phyloP scores from a whole-genome alignment of 2,329 filamentous ascomycete genomes.

The Paramyrothecium roridum region DNA sequence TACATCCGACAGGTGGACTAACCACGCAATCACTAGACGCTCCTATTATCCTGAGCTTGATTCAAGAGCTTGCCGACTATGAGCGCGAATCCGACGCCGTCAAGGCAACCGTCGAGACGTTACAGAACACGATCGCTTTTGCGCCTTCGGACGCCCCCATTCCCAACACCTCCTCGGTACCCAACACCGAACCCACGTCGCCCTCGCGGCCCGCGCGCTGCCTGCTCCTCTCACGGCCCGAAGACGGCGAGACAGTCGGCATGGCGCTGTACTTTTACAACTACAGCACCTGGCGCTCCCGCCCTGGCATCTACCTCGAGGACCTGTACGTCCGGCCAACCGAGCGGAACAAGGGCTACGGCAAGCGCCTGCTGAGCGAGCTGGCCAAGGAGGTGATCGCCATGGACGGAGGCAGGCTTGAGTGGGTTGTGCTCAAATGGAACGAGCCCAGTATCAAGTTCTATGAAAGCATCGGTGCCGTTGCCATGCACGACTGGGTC shows the following conservation, averaged over 20 bases:
- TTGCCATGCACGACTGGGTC: constrained; percentile 67
- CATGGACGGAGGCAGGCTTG: constrained; percentile 71
- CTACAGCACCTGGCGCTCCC: constrained; percentile 90
- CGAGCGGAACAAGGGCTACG: constrained; percentile 75
- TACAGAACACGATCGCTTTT: constrained; percentile 76
- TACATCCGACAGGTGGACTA: constrained; percentile 1
- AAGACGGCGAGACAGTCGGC: constrained; percentile 50
- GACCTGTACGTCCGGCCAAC: constrained; percentile 78
- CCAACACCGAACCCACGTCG: constrained; percentile 51
- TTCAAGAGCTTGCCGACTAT: constrained; percentile 84
- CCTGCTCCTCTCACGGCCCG: constrained; percentile 58
- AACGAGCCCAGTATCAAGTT: constrained; percentile 89
- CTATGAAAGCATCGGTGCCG: constrained; percentile 71
- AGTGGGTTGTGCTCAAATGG: constrained; percentile 93
- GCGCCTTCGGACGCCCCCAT: constrained; percentile 48
- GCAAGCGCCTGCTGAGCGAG: constrained; percentile 68
- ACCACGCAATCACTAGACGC: constrained; percentile 58
- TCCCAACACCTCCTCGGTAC: constrained; percentile 30
- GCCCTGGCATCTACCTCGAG: constrained; percentile 86
- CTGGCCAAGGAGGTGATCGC: constrained; percentile 76
- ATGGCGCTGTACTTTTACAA: constrained; percentile 95
- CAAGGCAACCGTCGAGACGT: constrained; percentile 72
- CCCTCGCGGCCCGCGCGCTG: constrained; percentile 68
- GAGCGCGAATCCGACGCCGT: constrained; percentile 74
- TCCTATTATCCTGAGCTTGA: constrained; percentile 73